A percentile compares a stretch with the other conserved stretches of the same genome.
These are phyloP conservation scores for Cucurbita ficifolia DNA, from an alignment of 306 rosid genomes.

Conservation along the genomic window DNA sequence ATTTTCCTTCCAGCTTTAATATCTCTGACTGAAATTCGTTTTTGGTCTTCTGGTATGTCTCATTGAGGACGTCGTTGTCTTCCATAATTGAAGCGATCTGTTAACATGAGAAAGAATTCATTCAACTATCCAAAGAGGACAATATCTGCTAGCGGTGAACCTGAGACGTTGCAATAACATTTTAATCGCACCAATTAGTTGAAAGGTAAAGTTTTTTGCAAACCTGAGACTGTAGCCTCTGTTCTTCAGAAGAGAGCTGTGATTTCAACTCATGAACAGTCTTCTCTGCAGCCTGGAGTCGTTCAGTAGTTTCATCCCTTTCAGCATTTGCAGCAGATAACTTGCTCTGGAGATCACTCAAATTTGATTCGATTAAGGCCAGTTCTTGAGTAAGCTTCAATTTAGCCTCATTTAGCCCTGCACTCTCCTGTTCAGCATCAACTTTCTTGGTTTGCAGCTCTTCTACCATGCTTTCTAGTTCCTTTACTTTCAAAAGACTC, in stretches of 20 bases:
- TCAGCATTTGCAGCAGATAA: slow-evolving; percentile 31
- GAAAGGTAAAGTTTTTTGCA: not conserved
- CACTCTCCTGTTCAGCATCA: slow-evolving; percentile 42
- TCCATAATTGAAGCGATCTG: slow-evolving; percentile 66
- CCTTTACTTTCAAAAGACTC: slow-evolving; percentile 41
- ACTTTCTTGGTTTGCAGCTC: slow-evolving; percentile 45
- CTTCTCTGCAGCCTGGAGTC: slow-evolving; percentile 30
- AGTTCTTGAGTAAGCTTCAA: slow-evolving; percentile 49
- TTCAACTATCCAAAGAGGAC: not conserved
- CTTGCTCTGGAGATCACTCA: slow-evolving; percentile 40
- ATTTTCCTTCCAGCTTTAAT: slow-evolving; percentile 47
- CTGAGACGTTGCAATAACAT: no score
- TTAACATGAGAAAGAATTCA: not conserved
- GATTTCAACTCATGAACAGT: slow-evolving; percentile 34
- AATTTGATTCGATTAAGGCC: slow-evolving; percentile 40
- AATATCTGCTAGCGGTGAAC: no score
- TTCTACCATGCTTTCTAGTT: slow-evolving; percentile 46
- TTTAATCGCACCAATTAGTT: not conserved
- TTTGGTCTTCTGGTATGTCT: slow-evolving; percentile 48
- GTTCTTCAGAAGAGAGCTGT: slow-evolving; percentile 47
- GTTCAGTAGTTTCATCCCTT: slow-evolving; percentile 43
- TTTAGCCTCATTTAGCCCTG: slow-evolving; percentile 37
- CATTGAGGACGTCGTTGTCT: slow-evolving; percentile 68
- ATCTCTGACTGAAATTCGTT: slow-evolving; percentile 56
- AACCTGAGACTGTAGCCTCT: slow-evolving; percentile 77